phyloP scores from a whole-genome alignment of 495 filamentous ascomycete species.

The Trichoderma erinaceum region DNA sequence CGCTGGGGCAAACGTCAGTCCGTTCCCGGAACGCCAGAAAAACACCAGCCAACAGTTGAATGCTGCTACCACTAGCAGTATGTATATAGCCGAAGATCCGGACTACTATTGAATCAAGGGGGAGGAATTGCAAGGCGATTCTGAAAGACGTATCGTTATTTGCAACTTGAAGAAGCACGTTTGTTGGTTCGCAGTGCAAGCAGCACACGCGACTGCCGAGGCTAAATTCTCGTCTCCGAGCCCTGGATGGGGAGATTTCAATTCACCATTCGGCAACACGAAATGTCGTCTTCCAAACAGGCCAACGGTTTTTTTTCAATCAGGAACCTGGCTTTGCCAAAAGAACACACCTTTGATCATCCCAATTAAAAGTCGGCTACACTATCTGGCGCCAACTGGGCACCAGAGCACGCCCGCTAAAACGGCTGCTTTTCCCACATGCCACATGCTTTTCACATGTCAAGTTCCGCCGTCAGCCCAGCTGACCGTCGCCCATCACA shows the following conservation, averaged over 20 bases:
- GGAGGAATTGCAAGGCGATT: neutral
- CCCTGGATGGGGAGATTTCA: neutral
- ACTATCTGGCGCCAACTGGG: neutral
- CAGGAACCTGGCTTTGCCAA: too few relatives aligned
- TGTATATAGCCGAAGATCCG: conserved; percentile 19
- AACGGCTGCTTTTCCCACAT: neutral
- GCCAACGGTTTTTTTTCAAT: too few relatives aligned
- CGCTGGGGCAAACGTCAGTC: conserved; percentile 6
- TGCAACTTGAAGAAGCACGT: neutral
- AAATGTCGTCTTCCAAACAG: neutral
- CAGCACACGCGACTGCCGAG: neutral
- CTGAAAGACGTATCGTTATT: neutral
- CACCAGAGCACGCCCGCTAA: neutral
- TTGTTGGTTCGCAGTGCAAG: neutral
- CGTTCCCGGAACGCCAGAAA: conserved; percentile 21
- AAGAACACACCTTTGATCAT: too few relatives aligned
- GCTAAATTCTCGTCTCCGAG: neutral
- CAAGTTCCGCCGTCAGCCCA: neutral
- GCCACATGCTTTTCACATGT: conserved; percentile 8
- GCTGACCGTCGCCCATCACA: neutral
- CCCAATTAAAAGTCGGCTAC: too few relatives aligned
- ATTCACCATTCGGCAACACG: neutral
- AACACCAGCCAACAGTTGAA: conserved; percentile 3
- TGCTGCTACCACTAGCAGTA: neutral
- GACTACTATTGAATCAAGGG: neutral